Conservation (phyloP, 1,139 yeast genomes). For the Komagataea norvegica region DNA sequence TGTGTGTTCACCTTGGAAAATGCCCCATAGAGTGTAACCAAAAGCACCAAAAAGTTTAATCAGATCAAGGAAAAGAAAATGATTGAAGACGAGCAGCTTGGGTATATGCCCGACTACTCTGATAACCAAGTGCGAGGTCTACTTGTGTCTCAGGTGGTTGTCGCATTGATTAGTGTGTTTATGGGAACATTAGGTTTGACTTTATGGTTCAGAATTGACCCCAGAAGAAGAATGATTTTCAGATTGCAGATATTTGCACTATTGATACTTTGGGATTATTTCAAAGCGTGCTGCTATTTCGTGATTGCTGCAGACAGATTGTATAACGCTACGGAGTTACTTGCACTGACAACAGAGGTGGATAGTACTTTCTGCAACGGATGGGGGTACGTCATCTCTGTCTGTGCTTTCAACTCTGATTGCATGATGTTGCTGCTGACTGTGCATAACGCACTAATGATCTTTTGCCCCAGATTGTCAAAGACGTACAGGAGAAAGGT, state of each 20-base stretch:
- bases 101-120: constrained; percentile 4
- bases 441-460: constrained; percentile 19
- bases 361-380: constrained; percentile 16
- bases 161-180: constrained; percentile 14
- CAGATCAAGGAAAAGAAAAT: neutral
- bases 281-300: constrained; percentile 16
- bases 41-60: too few relatives aligned
- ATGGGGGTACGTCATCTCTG: constrained; percentile 17
- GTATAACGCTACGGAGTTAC: neutral
- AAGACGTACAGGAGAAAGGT: constrained; percentile 11
- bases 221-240: constrained; percentile 19
- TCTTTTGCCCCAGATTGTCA: constrained; percentile 16
- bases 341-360: neutral
- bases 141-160: constrained; percentile 12
- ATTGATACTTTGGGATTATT: constrained; percentile 17
- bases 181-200: constrained; percentile 15
- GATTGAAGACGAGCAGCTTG: neutral
- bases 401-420: constrained; percentile 16
- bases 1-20: too few relatives aligned
- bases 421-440: constrained; percentile 16
- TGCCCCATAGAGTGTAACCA: too few relatives aligned
- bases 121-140: constrained; percentile 8
- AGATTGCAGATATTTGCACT: constrained; percentile 17
- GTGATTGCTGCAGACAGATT: constrained; percentile 12
- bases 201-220: constrained; percentile 22